Base-by-base conservation (phyloP, 2,329 filamentous ascomycete genomes). In the Madurella fahalii region DNA sequence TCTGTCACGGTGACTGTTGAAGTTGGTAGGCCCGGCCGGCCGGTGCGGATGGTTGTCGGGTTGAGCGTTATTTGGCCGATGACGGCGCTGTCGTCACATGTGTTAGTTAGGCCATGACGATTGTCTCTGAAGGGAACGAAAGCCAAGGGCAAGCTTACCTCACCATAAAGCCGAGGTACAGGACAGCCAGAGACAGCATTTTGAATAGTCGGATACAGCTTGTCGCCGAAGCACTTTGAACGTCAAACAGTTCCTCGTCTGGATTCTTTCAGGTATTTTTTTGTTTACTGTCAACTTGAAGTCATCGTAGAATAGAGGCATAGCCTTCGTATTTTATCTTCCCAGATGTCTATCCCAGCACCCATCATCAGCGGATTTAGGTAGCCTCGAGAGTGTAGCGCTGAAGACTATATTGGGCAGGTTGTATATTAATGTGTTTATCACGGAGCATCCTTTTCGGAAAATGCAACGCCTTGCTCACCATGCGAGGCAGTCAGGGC, bases 21-120 rank as follows among this genome's bases (percentile, higher is more conserved):
- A 12, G 52, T 58, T 7, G 53, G 49, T 8, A 58, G 40, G 1
- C 16, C 46, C 9, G 42, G 52, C 12, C 31, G 50, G 42, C 61
- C 61, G 20, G 55, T 60, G 11, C 48, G 42, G 50, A 63, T 47
- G 2, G 61, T 63, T 1, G 55, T 57, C 2, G 63, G 62, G 4
- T 54, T 58, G 40, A 64, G 50, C 1, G 62, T 64, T 25, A 63
- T 54, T 16, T 64, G 61, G 31, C 54, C 62, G 18, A 61, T 49
- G 2, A 54, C 53, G 45, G 47, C 53, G 34, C 62, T 65, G 42
- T 20, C 20, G 2, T 42, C 12, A 16, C 41, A 32, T 25, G 16
- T 45, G 5, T 32, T 1, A 56, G 18, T 25, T 37, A 4, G 30
- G 32, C 44, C 5, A 44, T 11, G 3, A 20, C n/a, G 3, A 4